Conservation (phyloP, 2,329 filamentous ascomycete species). For the Cercospora sp. region DNA sequence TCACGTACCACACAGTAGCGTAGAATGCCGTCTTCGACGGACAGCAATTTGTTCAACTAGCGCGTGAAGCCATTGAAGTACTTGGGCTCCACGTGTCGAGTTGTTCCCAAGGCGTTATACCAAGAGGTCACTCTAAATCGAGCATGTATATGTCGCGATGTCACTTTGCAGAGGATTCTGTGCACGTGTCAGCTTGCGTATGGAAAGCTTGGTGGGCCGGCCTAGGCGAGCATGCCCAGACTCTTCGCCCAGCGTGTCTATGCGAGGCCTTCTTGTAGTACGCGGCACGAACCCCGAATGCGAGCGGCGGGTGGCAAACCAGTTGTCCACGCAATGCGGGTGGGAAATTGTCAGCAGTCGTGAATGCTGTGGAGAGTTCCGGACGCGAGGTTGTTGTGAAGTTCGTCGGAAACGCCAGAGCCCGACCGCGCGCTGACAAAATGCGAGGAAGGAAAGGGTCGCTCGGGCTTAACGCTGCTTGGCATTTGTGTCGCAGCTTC, state of each 20-base stretch:
- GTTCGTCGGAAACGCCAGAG: background rate
- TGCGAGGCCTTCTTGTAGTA: background rate
- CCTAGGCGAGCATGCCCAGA: constrained; percentile 1
- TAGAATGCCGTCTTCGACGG: background rate
- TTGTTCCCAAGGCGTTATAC: background rate
- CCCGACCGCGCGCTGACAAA: background rate
- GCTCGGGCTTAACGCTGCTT: background rate
- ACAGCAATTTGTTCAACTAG: background rate
- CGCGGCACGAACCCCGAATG: background rate
- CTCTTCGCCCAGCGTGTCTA: background rate
- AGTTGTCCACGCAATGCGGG: background rate
- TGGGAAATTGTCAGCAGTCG: background rate
- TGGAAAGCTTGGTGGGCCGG: background rate
- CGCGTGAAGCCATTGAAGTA: background rate
- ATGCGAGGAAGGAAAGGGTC: background rate
- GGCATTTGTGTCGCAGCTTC: constrained; percentile 1
- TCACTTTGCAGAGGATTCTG: background rate
- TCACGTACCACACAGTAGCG: constrained; percentile 15
- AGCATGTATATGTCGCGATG: background rate
- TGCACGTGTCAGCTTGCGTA: constrained; percentile 7
- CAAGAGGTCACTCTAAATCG: background rate
- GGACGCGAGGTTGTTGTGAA: background rate
- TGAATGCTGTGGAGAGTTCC: background rate
- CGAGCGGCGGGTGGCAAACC: background rate
- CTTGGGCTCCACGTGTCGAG: background rate